Evolutionary conservation across 1,284 basidiomycete genomes (phyloP), one percentile per base, ranked within the genome.

Genomic region (Uromyces viciae-fabae): DNA sequence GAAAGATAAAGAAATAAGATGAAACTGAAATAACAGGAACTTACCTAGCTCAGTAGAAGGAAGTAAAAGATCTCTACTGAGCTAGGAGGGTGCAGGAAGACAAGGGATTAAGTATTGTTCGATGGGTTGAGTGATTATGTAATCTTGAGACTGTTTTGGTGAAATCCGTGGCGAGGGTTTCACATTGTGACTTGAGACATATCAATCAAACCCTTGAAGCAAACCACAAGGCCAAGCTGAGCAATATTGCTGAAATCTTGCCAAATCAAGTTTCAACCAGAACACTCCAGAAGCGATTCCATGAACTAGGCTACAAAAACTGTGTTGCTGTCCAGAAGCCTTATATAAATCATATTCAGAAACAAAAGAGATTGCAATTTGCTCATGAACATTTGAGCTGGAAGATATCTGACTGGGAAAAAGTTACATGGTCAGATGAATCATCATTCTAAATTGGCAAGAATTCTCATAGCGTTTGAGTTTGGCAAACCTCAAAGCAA

Each of bases 401-500:
- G 42, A 46, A 3, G 3, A 40, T 49, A 2, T 2, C 40, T 9
- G 49, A 73, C 71, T 56, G 71, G 71, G 4, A 5, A 14, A 54
- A 33, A n/a, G 71, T 73, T 2, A 38, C 56, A 5, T 73, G 71
- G 71, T 54, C 33, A 17, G 46, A 73, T 49, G 49, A 73, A 31
- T 73, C 71, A 9, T 52, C 49, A 1, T 73, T 73, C 38, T 43
- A 73, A 38, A 52, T 36, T 54, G 71, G 49, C 3, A 73, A 73
- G 33, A 54, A n/a, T 14, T 52, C 33, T 11, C 17, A 43, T 4
- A 4, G 5, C 5, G 52, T 56, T 22, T n/a, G n/a, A 8, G 71
- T 73, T 14, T 73, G 71, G 71, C 22, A 42, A 19, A 46, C 40
- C 42, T 5, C 40, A 7, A 3, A 22, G 33, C 7, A 38, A 64